Evolutionary conservation across 2,329 filamentous ascomycete species (phyloP).

Genomic region (Arthrinium phaeospermum): DNA sequence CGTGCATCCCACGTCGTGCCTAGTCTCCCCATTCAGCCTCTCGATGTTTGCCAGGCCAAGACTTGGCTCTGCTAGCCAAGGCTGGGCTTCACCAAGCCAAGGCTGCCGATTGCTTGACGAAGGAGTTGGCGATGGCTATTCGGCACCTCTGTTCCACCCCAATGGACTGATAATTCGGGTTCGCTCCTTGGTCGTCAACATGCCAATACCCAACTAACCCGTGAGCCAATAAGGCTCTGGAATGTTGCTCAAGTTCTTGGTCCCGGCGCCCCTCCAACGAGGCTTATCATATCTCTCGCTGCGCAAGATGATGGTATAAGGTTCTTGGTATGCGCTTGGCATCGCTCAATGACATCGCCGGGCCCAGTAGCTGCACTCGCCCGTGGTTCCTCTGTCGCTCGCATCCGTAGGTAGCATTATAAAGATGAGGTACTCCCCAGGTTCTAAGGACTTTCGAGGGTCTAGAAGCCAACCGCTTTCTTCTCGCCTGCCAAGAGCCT

Average conservation of each 20-base stretch:
- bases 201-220: constrained; percentile 18
- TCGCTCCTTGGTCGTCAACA: constrained; percentile 15
- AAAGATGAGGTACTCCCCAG: constrained; percentile 19
- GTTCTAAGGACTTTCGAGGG: neutral
- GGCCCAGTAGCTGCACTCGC: neutral
- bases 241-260: neutral
- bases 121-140: constrained; percentile 18
- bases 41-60: constrained; percentile 18
- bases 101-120: constrained; percentile 19
- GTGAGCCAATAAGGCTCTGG: constrained; percentile 20
- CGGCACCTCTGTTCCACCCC: constrained; percentile 19
- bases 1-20: constrained; percentile 17
- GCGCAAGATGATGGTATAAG: constrained; percentile 24
- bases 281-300: constrained; percentile 10
- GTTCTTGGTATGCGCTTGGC: constrained; percentile 23
- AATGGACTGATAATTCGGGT: constrained; percentile 4
- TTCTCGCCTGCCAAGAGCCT: constrained; percentile 15
- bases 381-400: neutral
- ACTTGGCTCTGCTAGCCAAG: constrained; percentile 21
- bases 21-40: constrained; percentile 8
- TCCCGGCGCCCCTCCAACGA: neutral
- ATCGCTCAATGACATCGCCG: constrained; percentile 3
- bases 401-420: constrained; percentile 6
- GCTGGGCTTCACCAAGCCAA: constrained; percentile 18
- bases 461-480: constrained; percentile 18